phyloP scores from a whole-genome alignment of 306 rosid genomes.

The Psophocarpus tetragonolobus region DNA sequence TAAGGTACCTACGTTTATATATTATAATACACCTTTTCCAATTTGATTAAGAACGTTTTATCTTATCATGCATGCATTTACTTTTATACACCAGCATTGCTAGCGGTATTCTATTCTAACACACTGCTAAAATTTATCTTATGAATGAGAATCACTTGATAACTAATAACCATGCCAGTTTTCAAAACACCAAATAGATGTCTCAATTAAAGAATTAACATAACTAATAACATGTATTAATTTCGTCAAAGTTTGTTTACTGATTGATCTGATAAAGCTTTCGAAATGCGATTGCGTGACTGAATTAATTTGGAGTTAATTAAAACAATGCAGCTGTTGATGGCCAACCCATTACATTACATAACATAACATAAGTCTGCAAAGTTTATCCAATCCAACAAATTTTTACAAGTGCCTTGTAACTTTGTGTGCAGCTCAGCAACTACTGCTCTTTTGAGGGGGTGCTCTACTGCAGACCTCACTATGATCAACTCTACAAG shows the following conservation, averaged over 20 bases:
- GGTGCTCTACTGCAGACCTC: slow-evolving; percentile 90
- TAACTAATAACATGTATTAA: neutral
- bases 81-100: too few species aligned
- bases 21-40: neutral
- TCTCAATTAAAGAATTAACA: neutral
- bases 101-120: too few species aligned
- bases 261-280: neutral
- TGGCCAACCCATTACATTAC: neutral
- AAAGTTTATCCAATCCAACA: neutral
- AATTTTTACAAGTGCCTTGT: neutral
- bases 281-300: neutral
- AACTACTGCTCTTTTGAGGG: slow-evolving; percentile 81
- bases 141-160: too few species aligned
- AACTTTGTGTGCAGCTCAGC: slow-evolving; percentile 62
- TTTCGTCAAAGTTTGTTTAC: neutral
- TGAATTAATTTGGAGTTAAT: neutral
- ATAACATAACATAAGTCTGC: neutral
- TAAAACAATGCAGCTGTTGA: neutral
- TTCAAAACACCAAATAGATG: neutral
- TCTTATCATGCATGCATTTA: neutral
- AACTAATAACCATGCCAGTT: too few species aligned
- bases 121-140: too few species aligned
- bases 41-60: neutral
- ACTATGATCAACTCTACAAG: slow-evolving; percentile 88
- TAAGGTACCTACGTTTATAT: slow-evolving; percentile 54